Base-by-base conservation (phyloP, 1,139 yeast genomes). In the Candida buenavistaensis region DNA sequence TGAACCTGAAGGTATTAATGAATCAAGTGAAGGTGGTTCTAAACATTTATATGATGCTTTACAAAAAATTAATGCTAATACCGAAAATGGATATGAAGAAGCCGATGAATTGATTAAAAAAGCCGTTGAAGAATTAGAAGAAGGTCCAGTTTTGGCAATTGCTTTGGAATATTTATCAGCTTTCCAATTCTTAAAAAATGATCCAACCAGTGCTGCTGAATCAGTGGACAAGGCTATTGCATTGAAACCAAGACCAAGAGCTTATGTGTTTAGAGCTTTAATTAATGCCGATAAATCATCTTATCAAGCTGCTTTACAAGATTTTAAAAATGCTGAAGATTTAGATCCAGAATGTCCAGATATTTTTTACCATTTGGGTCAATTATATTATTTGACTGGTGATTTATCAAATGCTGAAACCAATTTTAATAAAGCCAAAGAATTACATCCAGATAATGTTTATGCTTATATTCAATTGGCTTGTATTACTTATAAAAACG, bases 291-390 rank as follows among this genome's bases (percentile, higher is more conserved):
- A 94, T 59, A 80, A 75, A 59, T 55, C 84, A 74, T 55, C 78
- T 52, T 72, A 78, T 44, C 67, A 68, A 20, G 79, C 75, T 44
- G 84, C 95, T 28, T 72, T 78, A 43, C 63, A 68, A 36, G 89
- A 84, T 60, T 89, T 92, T 53, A 78, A 78, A 35, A 68, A 72
- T 38, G 98, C 97, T 26, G 72, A 81, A 46, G 68, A 72, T 43
- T 58, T 85, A 48, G 82, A 86, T 54, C 80, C 92, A 31, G 64
- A 76, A 23, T 78, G 81, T 56, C 79, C 95, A 24, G 96, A 94
- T 57, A 78, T 85, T 47, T 87, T 80, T 68, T 92, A 92, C 71
- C 98, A 94, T 67, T 82, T 86, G 56, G 98, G 96, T 48, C 99
- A 94, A 75, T 75, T 90, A 57, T 77, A 75, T 59, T 92, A 90